Percentiles rank a stretch among this genome's conserved stretches.
These are phyloP conservation scores for Trypanosoma avium DNA, from an alignment of 208 protist genomes.

Conservation along the genomic window DNA sequence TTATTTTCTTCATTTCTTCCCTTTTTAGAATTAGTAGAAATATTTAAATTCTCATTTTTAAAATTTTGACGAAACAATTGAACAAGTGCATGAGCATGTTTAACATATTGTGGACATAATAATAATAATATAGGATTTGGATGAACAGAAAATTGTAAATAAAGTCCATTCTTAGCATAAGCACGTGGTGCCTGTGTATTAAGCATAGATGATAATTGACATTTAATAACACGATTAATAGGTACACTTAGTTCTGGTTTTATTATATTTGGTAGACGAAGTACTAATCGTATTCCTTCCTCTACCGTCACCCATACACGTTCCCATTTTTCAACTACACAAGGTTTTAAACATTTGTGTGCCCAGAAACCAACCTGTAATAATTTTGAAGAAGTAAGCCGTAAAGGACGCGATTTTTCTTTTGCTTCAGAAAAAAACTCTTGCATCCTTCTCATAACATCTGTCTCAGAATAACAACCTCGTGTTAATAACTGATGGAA, in stretches of 20 bases:
- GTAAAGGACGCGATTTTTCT: neutral
- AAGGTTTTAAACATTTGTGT: slow-evolving; percentile 45
- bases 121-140: slow-evolving; percentile 41
- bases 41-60: neutral
- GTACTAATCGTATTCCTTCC: slow-evolving; percentile 24
- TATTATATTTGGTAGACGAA: slow-evolving; percentile 21
- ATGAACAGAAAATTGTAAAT: slow-evolving; percentile 38
- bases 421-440: neutral
- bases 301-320: slow-evolving; percentile 50
- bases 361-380: slow-evolving; percentile 59
- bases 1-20: neutral
- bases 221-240: slow-evolving; percentile 24
- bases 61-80: neutral
- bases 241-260: slow-evolving; percentile 21
- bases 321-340: slow-evolving; percentile 43
- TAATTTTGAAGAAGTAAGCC: slow-evolving; percentile 2
- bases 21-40: neutral
- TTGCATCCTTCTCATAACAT: neutral
- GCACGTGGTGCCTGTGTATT: slow-evolving; percentile 27
- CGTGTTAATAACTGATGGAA: slow-evolving; percentile 1
- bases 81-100: slow-evolving; percentile 38
- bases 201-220: slow-evolving; percentile 24
- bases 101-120: slow-evolving; percentile 39
- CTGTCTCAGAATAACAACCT: neutral
- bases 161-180: slow-evolving; percentile 48